Conservation (phyloP, 306 rosid species). For the Fragaria nilgerrensis region DNA sequence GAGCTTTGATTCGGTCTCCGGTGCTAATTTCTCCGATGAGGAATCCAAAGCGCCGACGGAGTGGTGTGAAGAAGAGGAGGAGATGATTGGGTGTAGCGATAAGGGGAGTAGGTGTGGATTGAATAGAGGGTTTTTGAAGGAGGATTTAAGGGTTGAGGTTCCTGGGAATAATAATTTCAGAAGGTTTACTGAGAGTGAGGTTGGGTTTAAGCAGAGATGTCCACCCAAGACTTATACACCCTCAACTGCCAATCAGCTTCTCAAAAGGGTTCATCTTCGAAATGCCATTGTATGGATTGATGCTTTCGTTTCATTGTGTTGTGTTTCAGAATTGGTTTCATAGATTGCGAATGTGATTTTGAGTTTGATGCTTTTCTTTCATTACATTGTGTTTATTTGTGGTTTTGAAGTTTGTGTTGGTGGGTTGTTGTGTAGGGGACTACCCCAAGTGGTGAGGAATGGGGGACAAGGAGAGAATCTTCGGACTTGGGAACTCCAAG, state of each 20-base stretch:
- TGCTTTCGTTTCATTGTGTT: not conserved
- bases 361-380: not conserved
- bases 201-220: slow-evolving; percentile 43
- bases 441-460: slow-evolving; percentile 28
- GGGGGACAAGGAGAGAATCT: slow-evolving; percentile 41
- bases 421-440: slow-evolving; percentile 31
- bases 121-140: slow-evolving; percentile 54
- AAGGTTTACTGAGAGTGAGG: slow-evolving; percentile 64
- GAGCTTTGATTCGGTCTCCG: slow-evolving; percentile 49
- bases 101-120: slow-evolving; percentile 28
- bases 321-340: not conserved
- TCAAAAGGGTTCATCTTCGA: slow-evolving; percentile 40
- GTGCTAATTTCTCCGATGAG: slow-evolving; percentile 49
- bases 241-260: slow-evolving; percentile 39
- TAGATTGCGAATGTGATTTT: not conserved
- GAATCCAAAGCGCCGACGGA: slow-evolving; percentile 43
- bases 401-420: slow-evolving; percentile 1
- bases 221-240: slow-evolving; percentile 56
- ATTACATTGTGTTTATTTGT: slow-evolving; percentile 4
- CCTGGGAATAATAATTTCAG: slow-evolving; percentile 43
- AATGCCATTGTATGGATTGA: slow-evolving; percentile 33
- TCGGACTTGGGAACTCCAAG: slow-evolving; percentile 85
- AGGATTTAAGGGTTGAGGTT: slow-evolving; percentile 58
- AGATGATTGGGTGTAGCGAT: slow-evolving; percentile 36
- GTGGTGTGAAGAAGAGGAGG: slow-evolving; percentile 50